These are phyloP conservation scores for Dryadomyces quercus-mongolicae DNA, from an alignment of 2,329 filamentous ascomycete genomes.

Conservation along the genomic window DNA sequence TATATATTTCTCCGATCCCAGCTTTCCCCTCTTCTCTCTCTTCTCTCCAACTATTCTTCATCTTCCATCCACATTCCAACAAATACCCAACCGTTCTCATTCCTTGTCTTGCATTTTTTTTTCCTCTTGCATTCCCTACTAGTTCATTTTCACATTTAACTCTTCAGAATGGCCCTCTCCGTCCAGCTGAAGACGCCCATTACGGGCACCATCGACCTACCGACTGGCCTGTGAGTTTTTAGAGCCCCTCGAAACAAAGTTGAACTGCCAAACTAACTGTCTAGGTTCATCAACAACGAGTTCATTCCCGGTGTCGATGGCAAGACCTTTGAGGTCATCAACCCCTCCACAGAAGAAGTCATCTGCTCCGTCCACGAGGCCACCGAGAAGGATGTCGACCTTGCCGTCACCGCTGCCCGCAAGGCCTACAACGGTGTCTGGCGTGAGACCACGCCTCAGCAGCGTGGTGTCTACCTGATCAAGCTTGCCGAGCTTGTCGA, in stretches of 20 bases:
- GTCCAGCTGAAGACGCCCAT: slow-evolving; percentile 56
- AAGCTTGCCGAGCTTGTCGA: slow-evolving; percentile 75
- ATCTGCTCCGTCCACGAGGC: slow-evolving; percentile 76
- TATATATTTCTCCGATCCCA: neutral
- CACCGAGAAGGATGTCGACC: slow-evolving; percentile 72
- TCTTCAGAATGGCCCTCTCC: slow-evolving; percentile 19
- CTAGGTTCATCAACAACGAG: slow-evolving; percentile 85
- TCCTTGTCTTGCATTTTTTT: neutral
- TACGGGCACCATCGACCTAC: slow-evolving; percentile 46
- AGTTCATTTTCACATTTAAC: neutral
- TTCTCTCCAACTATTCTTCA: neutral
- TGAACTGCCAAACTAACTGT: neutral
- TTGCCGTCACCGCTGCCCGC: slow-evolving; percentile 75
- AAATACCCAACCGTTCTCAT: neutral
- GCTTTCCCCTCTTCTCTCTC: neutral
- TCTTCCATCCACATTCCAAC: neutral
- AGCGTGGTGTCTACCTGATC: slow-evolving; percentile 55
- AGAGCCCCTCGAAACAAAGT: no score
- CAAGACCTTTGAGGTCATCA: slow-evolving; percentile 86
- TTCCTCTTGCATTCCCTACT: neutral
- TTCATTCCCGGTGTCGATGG: slow-evolving; percentile 75
- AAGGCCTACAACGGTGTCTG: slow-evolving; percentile 71
- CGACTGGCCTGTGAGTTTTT: slow-evolving; percentile 45
- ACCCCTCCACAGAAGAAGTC: slow-evolving; percentile 73
- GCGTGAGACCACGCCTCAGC: slow-evolving; percentile 54